Evolutionary conservation across 331 rosid genomes (phyloP), one percentile per base, ranked within the genome.

Genomic region (Saraca asoca): DNA sequence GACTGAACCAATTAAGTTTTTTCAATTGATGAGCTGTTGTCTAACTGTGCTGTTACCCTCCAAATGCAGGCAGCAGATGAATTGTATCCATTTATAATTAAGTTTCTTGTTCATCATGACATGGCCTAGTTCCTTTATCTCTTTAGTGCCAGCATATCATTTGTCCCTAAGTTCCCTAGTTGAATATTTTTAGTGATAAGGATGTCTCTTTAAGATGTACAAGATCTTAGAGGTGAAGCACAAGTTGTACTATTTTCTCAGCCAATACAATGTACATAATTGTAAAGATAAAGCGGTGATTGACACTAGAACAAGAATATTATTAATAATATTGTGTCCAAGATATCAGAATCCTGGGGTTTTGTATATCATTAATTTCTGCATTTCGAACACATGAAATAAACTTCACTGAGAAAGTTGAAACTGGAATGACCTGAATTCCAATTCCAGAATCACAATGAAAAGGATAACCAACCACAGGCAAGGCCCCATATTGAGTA

Each of bases 91-190:
- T 81, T 69, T 60, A 75, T 92, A 62, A 71, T 75, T 6, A 78
- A 82, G 48, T 92, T 92, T 81, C 91, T 92, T 67, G 71, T 48
- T 73, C 85, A 62, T 4, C 89, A 89, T 42, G 98, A 89, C 78
- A 62, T 13, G 77, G 63, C 62, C 50, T 73, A 73, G 70, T 66
- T 43, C 72, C 46, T 39, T 63, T 54, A 49, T 45, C 64, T 39
- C 43, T 41, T 12, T 6, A 7, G 56, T 61, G 13, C 7, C 17
- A 7, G 38, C 51, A 64, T n/a, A n/a, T 72, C 41, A 14, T 67
- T 37, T 71, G 31, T 66, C 24, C 75, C 45, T 34, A 45, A 54
- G 51, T 3, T 24, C 3, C 1, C 31, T 24, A 24, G 2, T 24
- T 24, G 31, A n/a, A 24, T 24, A 24, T 24, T 24, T 24, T 24